Base-by-base conservation (phyloP, 176 grass and related monocot genomes). In the Cenchrus purpureus region DNA sequence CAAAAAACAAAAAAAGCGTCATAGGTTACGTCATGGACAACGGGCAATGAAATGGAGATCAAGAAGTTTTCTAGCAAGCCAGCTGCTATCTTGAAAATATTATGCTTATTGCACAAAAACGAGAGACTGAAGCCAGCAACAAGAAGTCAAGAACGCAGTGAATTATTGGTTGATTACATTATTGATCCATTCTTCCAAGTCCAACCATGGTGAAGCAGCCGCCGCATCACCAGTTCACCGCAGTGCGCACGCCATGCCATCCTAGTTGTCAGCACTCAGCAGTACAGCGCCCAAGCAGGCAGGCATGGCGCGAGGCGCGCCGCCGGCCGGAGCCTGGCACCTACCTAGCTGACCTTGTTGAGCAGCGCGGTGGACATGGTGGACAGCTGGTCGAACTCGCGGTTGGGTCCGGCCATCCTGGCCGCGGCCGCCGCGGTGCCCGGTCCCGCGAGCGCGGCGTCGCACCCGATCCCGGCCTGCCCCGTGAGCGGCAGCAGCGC, bases 351-450 rank as follows among this genome's bases (percentile, higher is more conserved):
- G 70, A 71, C 75, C 14, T 40, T 37, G 65, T 82, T 90, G 57
- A 90, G 79, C 40, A 90, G 66, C 66, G 84, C 77, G 16, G 90
- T 85, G 77, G 52, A 65, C 85, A 88, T 88, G 71, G 86, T 71
- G 57, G 72, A n/a, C 0, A 88, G 82, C 82, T 75, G 86, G 20
- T 77, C 51, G 58, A 91, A 91, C 49, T 87, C 86, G 17, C 15
- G 49, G 65, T 88, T 87, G 14, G 77, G 77, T 0, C 1, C 28
- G 5, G 43, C 78, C 83, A 90, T 70, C 65, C 49, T 48, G 0
- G 6, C 20, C 14, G 72, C 66, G 1, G 62, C 62, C 40, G 71
- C 32, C 13, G 84, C 42, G 42, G 43, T 3, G 0, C 0, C 11
- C 0, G 45, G 12, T 0, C 70, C 70, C 6, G 3, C 17, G 1